Evolutionary conservation across 2,329 filamentous ascomycete genomes (phyloP).

Genomic region (Colletotrichum abscissum): DNA sequence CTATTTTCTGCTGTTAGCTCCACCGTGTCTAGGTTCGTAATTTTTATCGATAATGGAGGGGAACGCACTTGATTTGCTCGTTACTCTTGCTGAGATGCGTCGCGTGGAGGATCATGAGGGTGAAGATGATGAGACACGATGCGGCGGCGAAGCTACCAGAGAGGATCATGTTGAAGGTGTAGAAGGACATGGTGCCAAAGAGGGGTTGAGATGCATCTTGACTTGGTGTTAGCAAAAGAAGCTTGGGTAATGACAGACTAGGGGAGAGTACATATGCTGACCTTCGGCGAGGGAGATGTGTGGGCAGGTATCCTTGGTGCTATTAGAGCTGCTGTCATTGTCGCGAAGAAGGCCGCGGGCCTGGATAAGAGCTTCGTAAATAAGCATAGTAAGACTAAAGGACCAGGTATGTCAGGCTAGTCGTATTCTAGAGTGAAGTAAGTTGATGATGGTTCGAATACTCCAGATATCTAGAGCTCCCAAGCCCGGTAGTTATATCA

Average conservation of each 20-base stretch:
- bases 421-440: neutral
- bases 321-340: neutral
- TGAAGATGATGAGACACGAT: conserved; percentile 43
- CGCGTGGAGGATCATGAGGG: conserved; percentile 48
- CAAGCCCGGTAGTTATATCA: neutral
- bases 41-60: no score
- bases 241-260: no score
- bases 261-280: neutral
- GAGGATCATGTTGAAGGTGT: conserved; percentile 48
- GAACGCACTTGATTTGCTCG: conserved; percentile 52
- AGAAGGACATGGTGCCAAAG: conserved; percentile 29
- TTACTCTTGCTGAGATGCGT: conserved; percentile 52
- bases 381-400: neutral
- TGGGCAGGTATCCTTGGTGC: conserved; percentile 10
- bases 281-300: conserved; percentile 17
- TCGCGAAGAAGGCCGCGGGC: neutral
- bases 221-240: neutral
- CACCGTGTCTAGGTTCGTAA: no score
- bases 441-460: neutral
- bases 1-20: neutral
- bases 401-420: no score
- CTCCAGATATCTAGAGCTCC: neutral
- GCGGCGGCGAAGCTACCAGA: conserved; percentile 48
- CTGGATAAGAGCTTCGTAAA: neutral
- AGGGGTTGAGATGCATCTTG: conserved; percentile 13